Evolutionary conservation across 1,284 basidiomycete genomes (phyloP), one percentile per base, ranked within the genome.

Genomic region (Ceratobasidium sp.): DNA sequence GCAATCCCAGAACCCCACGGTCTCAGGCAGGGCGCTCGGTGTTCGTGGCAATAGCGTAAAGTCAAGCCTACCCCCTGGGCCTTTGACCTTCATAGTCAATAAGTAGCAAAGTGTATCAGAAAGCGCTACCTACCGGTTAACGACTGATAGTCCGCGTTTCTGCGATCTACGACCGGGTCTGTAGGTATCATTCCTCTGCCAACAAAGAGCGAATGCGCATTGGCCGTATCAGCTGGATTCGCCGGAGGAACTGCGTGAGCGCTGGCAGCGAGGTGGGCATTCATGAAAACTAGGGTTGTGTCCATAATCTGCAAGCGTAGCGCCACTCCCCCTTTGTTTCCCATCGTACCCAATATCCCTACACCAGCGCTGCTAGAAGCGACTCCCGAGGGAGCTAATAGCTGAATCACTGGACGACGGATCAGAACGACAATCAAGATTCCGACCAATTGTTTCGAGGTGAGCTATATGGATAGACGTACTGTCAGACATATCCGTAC

Each of bases 301-400:
- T 72, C 71, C 45, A 70, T 57, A n/a, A 72, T 50, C 42, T 69
- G 53, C 29, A 72, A 54, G 32, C 68, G 68, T 15, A 72, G 20
- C 3, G 71, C 71, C 8, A 72, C 71, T 3, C 71, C 71, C 15
- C 71, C 72, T 52, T 73, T 73, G 38, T 73, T 73, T 6, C 72
- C 90, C 88, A 92, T 87, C 42, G 91, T 79, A 38, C 89, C 88
- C 80, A 92, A 83, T 38, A 92, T 85, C 0, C 90, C 90, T 12
- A 86, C 84, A 13, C 87, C 90, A 12, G 84, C 85, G 2, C 82
- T 78, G 29, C 81, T 78, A 1, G 82, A 81, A 71, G 79, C 81
- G 52, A 89, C 75, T 17, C 64, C 64, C 7, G 64, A 67, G 47
- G 86, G 82, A 35, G 79, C 79, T 72, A 92, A 88, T 71, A 81